Evolutionary conservation across 108 stramenopile genomes (phyloP).

Genomic region (Chaetoceros muelleri): DNA sequence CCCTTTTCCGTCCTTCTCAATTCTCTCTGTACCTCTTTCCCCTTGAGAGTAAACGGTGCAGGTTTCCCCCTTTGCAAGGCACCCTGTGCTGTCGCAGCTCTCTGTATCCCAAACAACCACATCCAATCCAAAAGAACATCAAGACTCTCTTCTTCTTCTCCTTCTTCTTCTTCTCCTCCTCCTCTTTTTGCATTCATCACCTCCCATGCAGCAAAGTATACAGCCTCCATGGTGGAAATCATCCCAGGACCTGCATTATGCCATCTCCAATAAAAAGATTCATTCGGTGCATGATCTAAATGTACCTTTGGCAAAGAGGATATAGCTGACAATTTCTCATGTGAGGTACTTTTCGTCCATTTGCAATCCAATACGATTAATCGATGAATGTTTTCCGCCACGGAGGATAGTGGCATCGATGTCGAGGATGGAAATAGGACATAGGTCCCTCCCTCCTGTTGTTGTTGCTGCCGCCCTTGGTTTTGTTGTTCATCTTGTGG

Average conservation of each 20-base stretch:
- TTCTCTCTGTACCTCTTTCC: neutral
- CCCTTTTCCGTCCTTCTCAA: neutral
- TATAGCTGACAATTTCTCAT: slow-evolving; percentile 17
- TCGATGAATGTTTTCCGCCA: slow-evolving; percentile 26
- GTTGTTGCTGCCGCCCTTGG: slow-evolving; percentile 1
- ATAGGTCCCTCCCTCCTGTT: slow-evolving; percentile 19
- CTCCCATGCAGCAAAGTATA: slow-evolving; percentile 60
- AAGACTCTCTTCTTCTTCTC: slow-evolving; percentile 8
- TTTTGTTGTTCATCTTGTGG: slow-evolving; percentile 4
- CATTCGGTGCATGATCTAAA: slow-evolving; percentile 37
- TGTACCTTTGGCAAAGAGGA: slow-evolving; percentile 44
- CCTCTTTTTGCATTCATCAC: slow-evolving; percentile 13
- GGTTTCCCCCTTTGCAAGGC: neutral
- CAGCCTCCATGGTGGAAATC: slow-evolving; percentile 65
- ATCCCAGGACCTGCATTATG: slow-evolving; percentile 62
- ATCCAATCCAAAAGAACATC: slow-evolving; percentile 40
- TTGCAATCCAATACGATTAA: slow-evolving; percentile 68
- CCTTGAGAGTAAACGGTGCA: neutral
- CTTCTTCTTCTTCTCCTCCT: neutral
- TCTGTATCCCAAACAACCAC: slow-evolving; percentile 68
- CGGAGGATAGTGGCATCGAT: slow-evolving; percentile 45
- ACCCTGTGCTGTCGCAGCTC: slow-evolving; percentile 5
- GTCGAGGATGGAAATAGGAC: slow-evolving; percentile 46
- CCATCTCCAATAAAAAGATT: slow-evolving; percentile 73
- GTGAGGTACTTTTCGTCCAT: slow-evolving; percentile 33